These are phyloP conservation scores for Chimonanthus praecox DNA, from an alignment of 164 flowering plant species.

Conservation along the genomic window DNA sequence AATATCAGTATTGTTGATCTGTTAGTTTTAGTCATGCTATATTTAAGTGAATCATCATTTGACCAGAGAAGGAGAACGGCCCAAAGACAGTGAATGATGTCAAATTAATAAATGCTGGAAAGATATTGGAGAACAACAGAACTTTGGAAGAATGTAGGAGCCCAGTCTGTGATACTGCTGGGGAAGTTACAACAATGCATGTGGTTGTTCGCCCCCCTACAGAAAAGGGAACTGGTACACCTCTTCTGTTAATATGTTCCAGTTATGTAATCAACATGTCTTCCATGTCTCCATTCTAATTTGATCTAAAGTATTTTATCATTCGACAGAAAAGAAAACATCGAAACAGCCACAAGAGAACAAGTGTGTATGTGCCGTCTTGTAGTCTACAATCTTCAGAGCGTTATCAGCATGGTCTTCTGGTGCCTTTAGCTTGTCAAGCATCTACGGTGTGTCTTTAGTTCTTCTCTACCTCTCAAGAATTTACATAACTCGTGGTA, in stretches of 20 bases:
- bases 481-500: background rate
- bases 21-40: background rate
- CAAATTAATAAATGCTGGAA: conserved; percentile 77
- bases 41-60: conserved; percentile 2
- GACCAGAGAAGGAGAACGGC: conserved; percentile 66
- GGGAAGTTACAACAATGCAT: conserved; percentile 88
- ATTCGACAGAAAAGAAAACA: conserved; percentile 52
- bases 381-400: conserved; percentile 27
- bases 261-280: background rate
- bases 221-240: conserved; percentile 48
- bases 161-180: conserved; percentile 66
- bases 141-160: conserved; percentile 75
- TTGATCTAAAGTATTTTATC: background rate
- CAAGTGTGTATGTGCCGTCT: conserved; percentile 64
- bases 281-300: background rate
- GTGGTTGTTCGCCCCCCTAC: conserved; percentile 65
- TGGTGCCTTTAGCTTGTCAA: background rate
- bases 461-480: background rate
- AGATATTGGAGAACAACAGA: conserved; percentile 68
- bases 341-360: conserved; percentile 34
- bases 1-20: no score
- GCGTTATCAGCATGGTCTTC: background rate
- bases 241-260: background rate
- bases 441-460: background rate
- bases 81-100: conserved; percentile 81